phyloP scores from a whole-genome alignment of 1,284 basidiomycete genomes.

The Taiwanofungus camphoratus region DNA sequence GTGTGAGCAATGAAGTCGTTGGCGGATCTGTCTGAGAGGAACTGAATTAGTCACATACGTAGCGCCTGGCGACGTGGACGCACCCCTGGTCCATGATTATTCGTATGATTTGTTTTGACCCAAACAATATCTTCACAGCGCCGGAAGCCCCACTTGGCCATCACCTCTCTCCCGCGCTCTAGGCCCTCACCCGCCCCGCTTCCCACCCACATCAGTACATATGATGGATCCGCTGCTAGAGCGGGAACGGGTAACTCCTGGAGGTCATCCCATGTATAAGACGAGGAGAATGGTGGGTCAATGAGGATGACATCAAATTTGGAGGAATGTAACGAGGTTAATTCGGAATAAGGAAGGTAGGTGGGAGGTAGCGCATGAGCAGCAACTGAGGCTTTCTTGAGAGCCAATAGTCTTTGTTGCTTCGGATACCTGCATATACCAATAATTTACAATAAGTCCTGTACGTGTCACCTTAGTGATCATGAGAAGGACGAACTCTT shows the following conservation, averaged over 20 bases:
- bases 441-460: neutral
- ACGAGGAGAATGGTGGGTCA: constrained; percentile 81
- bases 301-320: constrained; percentile 95
- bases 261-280: constrained; percentile 81
- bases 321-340: constrained; percentile 49
- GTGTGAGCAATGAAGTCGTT: constrained; percentile 77
- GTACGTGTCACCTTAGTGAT: neutral
- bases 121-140: constrained; percentile 96
- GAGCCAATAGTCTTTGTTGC: constrained; percentile 71
- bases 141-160: constrained; percentile 93
- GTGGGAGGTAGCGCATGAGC: constrained; percentile 57
- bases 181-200: constrained; percentile 86
- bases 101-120: constrained; percentile 83
- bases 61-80: constrained; percentile 7
- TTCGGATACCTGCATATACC: constrained; percentile 73
- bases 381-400: constrained; percentile 73
- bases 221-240: constrained; percentile 87
- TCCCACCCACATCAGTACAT: constrained; percentile 97
- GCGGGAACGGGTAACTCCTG: constrained; percentile 79
- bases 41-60: neutral
- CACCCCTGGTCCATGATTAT: constrained; percentile 71
- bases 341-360: constrained; percentile 58
- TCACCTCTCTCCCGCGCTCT: constrained; percentile 86
- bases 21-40: constrained; percentile 65
- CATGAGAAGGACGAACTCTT: constrained; percentile 65